Evolutionary conservation across 208 protist species (phyloP).

Genomic region (Trichomonas gallinae): DNA sequence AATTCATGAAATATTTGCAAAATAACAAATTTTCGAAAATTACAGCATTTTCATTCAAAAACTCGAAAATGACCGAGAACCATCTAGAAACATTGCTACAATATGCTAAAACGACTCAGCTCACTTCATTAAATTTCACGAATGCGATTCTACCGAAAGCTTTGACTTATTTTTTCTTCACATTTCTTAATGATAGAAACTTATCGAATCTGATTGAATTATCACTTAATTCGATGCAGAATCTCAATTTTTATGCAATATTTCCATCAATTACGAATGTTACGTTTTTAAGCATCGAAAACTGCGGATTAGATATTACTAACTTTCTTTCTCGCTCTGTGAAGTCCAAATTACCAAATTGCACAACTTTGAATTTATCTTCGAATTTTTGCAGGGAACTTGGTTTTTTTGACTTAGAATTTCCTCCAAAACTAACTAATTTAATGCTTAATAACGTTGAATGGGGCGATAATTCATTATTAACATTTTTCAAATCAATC

Average conservation of each 20-base stretch:
- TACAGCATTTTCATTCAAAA: background rate
- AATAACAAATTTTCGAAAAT: background rate
- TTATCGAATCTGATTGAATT: background rate
- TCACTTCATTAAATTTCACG: background rate
- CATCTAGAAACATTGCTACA: background rate
- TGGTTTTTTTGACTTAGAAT: background rate
- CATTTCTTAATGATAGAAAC: background rate
- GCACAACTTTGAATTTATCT: background rate
- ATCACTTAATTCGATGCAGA: background rate
- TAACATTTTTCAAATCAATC: background rate
- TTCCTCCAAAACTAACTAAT: background rate
- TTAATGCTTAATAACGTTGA: background rate
- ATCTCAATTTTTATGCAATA: background rate
- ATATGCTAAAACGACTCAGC: background rate
- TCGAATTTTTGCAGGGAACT: background rate
- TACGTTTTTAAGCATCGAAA: background rate
- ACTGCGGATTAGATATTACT: background rate
- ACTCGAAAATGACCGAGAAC: background rate
- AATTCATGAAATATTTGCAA: background rate
- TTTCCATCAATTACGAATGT: background rate
- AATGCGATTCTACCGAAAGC: background rate
- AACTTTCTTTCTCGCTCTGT: background rate
- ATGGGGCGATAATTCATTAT: background rate
- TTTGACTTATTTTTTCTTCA: background rate
- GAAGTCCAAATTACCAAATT: background rate